These are phyloP conservation scores for Coemansia sp. DNA, from an alignment of 371 early-diverging fungal species.

Conservation along the genomic window DNA sequence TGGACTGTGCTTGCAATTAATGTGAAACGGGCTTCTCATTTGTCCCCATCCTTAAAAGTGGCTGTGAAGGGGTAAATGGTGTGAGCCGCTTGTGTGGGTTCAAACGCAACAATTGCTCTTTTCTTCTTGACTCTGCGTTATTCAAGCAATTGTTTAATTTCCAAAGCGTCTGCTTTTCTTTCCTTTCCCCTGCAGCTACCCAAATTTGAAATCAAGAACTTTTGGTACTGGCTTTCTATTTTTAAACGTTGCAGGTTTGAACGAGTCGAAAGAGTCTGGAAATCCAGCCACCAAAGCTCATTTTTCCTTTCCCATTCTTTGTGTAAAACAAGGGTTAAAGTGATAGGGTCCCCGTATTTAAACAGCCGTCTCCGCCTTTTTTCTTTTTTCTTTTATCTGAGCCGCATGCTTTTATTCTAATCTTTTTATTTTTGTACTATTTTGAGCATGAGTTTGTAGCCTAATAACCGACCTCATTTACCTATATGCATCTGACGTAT, in stretches of 20 bases:
- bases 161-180: background rate
- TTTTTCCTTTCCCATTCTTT: conserved; percentile 3
- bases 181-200: too few species aligned
- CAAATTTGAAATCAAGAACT: too few species aligned
- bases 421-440: background rate
- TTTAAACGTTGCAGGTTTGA: background rate
- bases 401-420: background rate
- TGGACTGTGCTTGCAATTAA: background rate
- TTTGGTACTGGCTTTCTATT: background rate
- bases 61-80: background rate
- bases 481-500: conserved; percentile 6
- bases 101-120: background rate
- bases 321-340: background rate
- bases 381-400: background rate
- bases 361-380: background rate
- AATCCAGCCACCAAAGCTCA: background rate
- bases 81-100: background rate
- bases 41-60: background rate
- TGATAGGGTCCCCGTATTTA: too few species aligned
- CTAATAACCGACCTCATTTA: background rate
- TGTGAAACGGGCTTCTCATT: background rate
- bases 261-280: background rate
- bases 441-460: conserved; percentile 2
- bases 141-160: background rate
- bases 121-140: background rate